These are phyloP conservation scores for Coemansia sp. DNA, from an alignment of 192 early-diverging fungal genomes.

Conservation along the genomic window DNA sequence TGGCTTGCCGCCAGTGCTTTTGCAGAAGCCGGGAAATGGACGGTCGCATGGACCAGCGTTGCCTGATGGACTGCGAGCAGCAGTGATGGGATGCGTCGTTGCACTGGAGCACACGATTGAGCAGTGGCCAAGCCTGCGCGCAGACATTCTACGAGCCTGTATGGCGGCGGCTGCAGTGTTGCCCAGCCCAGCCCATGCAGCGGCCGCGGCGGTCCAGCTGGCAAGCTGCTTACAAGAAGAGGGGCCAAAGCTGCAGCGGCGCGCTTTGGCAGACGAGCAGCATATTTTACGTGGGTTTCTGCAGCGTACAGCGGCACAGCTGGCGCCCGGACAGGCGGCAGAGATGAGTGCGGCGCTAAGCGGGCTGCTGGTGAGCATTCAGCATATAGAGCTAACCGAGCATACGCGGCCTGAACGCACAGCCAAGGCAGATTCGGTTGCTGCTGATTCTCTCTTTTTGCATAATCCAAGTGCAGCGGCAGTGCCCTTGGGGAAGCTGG, in stretches of 20 bases:
- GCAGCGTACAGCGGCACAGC: constrained; percentile 17
- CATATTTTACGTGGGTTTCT: constrained; percentile 35
- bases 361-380: constrained; percentile 33
- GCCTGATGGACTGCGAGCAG: neutral
- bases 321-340: constrained; percentile 24
- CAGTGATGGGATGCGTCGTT: constrained; percentile 33
- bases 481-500: neutral
- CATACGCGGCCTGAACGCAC: constrained; percentile 9
- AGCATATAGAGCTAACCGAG: constrained; percentile 19
- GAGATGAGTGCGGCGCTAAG: constrained; percentile 26
- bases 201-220: constrained; percentile 30
- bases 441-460: constrained; percentile 31
- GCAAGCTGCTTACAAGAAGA: constrained; percentile 28
- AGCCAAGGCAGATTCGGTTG: neutral
- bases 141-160: constrained; percentile 43
- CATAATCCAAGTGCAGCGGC: constrained; percentile 35
- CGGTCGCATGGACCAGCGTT: neutral
- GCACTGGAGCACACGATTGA: constrained; percentile 17
- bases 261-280: constrained; percentile 36
- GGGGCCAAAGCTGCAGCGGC: constrained; percentile 12
- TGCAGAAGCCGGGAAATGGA: neutral
- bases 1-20: neutral
- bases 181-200: constrained; percentile 45
- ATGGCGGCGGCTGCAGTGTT: constrained; percentile 42
- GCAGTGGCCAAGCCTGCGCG: constrained; percentile 13